phyloP scores from a whole-genome alignment of 768 basidiomycete genomes.

The Mycena capillaripes region DNA sequence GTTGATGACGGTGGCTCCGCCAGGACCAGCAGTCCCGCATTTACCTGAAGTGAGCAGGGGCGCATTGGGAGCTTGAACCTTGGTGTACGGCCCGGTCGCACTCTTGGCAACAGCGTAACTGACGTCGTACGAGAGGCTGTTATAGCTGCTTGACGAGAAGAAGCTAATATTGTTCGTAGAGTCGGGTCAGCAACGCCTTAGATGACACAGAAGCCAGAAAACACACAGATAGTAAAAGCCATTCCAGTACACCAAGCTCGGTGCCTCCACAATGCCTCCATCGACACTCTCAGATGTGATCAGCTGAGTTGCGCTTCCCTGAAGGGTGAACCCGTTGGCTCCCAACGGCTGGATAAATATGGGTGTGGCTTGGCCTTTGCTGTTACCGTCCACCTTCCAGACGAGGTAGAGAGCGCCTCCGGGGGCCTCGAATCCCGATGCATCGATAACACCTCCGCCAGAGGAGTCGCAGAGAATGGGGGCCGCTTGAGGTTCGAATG shows the following conservation, averaged over 20 bases:
- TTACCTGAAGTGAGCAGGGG: not conserved
- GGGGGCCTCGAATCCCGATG: not conserved
- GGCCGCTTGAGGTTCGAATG: not conserved
- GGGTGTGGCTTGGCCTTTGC: not conserved
- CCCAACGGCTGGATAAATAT: slow-evolving; percentile 1
- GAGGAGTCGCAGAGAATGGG: not conserved
- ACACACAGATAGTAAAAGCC: not conserved
- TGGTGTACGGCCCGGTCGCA: not conserved
- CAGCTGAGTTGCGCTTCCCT: not conserved
- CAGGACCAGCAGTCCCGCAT: not conserved
- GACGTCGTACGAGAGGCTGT: not conserved
- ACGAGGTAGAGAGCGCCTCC: not conserved
- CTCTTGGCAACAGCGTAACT: not conserved
- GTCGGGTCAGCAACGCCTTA: not conserved
- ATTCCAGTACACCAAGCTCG: not conserved
- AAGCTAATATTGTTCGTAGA: not conserved
- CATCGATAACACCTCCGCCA: not conserved
- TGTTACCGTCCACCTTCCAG: slow-evolving; percentile 3
- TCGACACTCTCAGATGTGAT: not conserved
- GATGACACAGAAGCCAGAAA: not conserved
- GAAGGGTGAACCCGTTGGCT: not conserved
- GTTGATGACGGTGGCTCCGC: not conserved
- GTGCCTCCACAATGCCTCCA: not conserved
- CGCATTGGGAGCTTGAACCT: not conserved
- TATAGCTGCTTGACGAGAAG: not conserved